A percentile compares a stretch with the other conserved stretches of the same genome.
phyloP scores from a whole-genome alignment of 169 alveolate genomes.

The Perkinsus chesapeaki region DNA sequence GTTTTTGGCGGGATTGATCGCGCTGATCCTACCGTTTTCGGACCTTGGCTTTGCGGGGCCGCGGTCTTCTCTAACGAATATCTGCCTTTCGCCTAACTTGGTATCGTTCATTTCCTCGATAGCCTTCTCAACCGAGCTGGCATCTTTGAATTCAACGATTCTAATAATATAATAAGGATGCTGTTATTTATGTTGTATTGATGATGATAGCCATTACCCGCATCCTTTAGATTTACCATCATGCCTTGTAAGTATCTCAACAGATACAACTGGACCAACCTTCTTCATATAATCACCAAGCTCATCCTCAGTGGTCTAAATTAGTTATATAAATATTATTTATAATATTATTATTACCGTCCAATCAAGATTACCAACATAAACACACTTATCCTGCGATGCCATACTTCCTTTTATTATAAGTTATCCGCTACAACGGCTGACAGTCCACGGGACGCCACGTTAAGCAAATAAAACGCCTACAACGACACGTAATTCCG shows the following conservation, averaged over 20 bases:
- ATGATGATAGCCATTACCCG: no score
- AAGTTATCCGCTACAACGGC: background rate
- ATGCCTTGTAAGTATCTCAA: background rate
- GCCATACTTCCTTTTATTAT: background rate
- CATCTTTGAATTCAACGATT: conserved; percentile 29
- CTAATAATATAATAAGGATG: no score
- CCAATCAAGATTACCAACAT: background rate
- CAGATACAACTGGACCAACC: background rate
- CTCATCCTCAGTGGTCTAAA: background rate
- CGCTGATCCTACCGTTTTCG: background rate
- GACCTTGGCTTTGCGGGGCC: background rate
- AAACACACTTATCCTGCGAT: background rate
- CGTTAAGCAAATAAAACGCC: background rate
- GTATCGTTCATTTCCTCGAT: conserved; percentile 36
- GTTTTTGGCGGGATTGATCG: background rate
- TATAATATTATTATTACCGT: background rate
- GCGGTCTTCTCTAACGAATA: conserved; percentile 36
- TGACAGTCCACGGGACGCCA: background rate
- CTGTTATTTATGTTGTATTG: no score
- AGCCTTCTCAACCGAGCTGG: conserved; percentile 29
- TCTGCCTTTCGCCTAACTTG: conserved; percentile 21
- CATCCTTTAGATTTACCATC: background rate
- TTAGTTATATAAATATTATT: background rate
- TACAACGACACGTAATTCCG: no score
- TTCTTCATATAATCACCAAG: background rate